These are phyloP conservation scores for Fusarium heterosporum DNA, from an alignment of 2,329 filamentous ascomycete genomes.

Conservation along the genomic window DNA sequence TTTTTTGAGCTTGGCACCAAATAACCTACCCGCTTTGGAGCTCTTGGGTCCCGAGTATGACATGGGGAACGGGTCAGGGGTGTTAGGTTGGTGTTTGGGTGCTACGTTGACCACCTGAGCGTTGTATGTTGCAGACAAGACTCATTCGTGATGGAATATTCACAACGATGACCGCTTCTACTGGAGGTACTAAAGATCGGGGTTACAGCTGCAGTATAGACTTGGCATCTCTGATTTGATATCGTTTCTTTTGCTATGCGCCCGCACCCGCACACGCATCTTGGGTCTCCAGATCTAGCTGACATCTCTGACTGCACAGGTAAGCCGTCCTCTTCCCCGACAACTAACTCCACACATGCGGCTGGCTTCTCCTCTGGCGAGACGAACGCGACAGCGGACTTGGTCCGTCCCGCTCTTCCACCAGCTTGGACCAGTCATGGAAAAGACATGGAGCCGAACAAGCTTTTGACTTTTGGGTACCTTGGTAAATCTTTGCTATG, in stretches of 20 bases:
- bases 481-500: conserved; percentile 15
- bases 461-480: conserved; percentile 29
- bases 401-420: conserved; percentile 20
- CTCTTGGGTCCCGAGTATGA: conserved; percentile 22
- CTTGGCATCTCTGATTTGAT: not conserved
- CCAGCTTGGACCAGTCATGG: conserved; percentile 7
- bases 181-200: not conserved
- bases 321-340: conserved; percentile 5
- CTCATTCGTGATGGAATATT: not conserved
- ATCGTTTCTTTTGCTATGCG: not conserved
- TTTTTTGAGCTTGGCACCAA: conserved; percentile 23
- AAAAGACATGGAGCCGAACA: conserved; percentile 22
- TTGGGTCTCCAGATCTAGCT: not conserved
- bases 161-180: not conserved
- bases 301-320: not conserved
- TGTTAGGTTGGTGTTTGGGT: not conserved
- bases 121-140: not conserved
- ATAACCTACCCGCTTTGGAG: conserved; percentile 19
- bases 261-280: not conserved
- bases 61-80: conserved; percentile 21
- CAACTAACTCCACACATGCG: conserved; percentile 10
- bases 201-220: not conserved
- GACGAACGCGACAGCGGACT: conserved; percentile 17
- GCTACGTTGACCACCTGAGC: conserved; percentile 9
- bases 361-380: conserved; percentile 21